Evolutionary conservation across 805 yeast species (phyloP).

Genomic region (Schwanniomyces occidentalis): DNA sequence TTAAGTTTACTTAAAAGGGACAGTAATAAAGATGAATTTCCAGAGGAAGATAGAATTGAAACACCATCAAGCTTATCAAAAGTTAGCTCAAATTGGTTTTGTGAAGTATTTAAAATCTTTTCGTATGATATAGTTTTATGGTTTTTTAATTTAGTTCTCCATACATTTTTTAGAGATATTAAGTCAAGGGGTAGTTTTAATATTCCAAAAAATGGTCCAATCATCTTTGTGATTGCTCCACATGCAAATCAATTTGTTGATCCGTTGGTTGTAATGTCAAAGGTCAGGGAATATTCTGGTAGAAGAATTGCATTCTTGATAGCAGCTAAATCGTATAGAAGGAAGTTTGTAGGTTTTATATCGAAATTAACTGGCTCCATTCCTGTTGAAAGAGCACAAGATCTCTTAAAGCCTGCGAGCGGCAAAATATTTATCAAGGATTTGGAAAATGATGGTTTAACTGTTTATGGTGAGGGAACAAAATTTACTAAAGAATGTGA

Average conservation of each 20-base stretch:
- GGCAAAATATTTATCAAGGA: constrained; percentile 30
- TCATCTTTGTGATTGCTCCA: constrained; percentile 43
- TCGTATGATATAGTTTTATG: constrained; percentile 32
- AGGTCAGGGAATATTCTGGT: constrained; percentile 29
- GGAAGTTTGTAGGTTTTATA: constrained; percentile 30
- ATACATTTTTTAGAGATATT: constrained; percentile 43
- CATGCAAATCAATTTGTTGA: constrained; percentile 46
- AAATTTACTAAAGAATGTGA: constrained; percentile 32
- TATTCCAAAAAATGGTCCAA: constrained; percentile 38
- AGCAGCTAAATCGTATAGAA: constrained; percentile 37
- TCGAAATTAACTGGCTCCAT: constrained; percentile 36
- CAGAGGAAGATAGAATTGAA: too few relatives aligned
- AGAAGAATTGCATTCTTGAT: constrained; percentile 37
- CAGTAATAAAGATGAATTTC: too few relatives aligned
- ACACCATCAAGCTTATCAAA: too few relatives aligned
- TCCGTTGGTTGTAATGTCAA: constrained; percentile 37
- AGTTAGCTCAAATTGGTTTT: too few relatives aligned
- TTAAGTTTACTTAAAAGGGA: too few relatives aligned
- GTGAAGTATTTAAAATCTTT: constrained; percentile 2
- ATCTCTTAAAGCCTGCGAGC: constrained; percentile 26
- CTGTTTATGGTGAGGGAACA: constrained; percentile 35
- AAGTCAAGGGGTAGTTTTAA: constrained; percentile 38
- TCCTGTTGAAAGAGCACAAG: constrained; percentile 46
- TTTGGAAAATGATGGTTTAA: constrained; percentile 13
- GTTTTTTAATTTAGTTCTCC: constrained; percentile 34